Evolutionary conservation across 2,329 filamentous ascomycete species (phyloP), one percentile per base, ranked within the genome.

Genomic region (Ophiostoma ulmi): DNA sequence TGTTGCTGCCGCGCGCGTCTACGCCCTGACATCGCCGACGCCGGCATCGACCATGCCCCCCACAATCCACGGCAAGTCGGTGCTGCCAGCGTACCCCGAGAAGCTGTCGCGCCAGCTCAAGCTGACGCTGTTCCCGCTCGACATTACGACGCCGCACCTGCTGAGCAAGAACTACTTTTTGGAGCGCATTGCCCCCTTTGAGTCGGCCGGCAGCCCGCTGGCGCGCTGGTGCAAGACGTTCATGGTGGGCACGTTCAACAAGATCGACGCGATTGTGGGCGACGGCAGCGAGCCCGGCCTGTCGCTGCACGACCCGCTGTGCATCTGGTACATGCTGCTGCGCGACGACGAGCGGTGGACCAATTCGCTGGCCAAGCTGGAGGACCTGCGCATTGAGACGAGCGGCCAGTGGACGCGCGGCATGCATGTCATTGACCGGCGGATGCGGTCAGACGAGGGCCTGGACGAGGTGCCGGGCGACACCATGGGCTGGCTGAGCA

Each of bases 371-470:
- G 79, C 81, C 17, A 82, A 85, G 71, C 87, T 83, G 0, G 91
- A 97, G 79, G 95, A 99, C 78, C 90, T 99, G 70, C 86, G 95
- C 26, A 84, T 99, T 58, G 95, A 99, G 81, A 96, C 93, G 0
- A 82, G 87, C 2, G 95, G 94, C 1, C 95, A 98, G 82, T 99
- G 95, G 95, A 97, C 94, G 65, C 85, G 92, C 71, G 94, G 95
- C 1, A 94, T 95, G 89, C 94, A 93, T 77, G 85, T 98, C 41
- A 83, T 93, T 58, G 95, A 99, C 82, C 85, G 88, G 48, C 86
- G 95, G 64, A 80, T 81, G 52, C 81, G 88, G 70, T 83, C 81
- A 73, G 87, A 87, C 77, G 83, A 83, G 6, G 84, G 80, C 13
- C 82, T 83, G 22, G 71, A 74, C 64, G 70, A 86, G 74, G 85